Conservation (phyloP, 2,329 filamentous ascomycete species). For the Nothomitra cinnamomea region DNA sequence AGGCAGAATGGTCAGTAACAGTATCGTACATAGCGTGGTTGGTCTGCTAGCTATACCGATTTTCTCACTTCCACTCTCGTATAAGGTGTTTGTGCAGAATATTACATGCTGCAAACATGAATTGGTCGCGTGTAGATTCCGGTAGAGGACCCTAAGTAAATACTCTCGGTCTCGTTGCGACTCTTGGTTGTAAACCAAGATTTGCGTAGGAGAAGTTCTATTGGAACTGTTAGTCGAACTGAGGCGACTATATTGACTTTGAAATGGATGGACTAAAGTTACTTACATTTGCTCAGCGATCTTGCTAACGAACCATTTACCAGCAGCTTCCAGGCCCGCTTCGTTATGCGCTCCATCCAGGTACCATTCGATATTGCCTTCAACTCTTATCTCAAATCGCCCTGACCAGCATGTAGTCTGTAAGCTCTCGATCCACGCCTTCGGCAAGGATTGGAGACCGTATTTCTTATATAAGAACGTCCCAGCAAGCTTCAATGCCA, state of each 20-base stretch:
- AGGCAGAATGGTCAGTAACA: neutral
- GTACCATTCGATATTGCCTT: neutral
- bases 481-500: conserved; percentile 35
- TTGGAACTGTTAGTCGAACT: neutral
- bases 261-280: neutral
- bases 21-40: neutral
- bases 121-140: neutral
- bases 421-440: neutral
- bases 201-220: neutral
- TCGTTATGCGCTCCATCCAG: conserved; percentile 4
- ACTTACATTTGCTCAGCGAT: neutral
- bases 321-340: neutral
- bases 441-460: neutral
- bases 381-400: neutral
- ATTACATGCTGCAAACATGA: neutral
- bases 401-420: neutral
- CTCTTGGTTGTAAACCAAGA: conserved; percentile 1
- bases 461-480: conserved; percentile 30
- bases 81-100: neutral
- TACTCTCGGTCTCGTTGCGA: neutral
- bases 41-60: neutral
- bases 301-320: neutral
- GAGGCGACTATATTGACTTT: neutral
- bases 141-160: neutral
- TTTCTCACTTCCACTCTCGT: neutral